These are phyloP conservation scores for Panicum miliaceum DNA, from an alignment of 176 grass and related monocot genomes.

Conservation along the genomic window DNA sequence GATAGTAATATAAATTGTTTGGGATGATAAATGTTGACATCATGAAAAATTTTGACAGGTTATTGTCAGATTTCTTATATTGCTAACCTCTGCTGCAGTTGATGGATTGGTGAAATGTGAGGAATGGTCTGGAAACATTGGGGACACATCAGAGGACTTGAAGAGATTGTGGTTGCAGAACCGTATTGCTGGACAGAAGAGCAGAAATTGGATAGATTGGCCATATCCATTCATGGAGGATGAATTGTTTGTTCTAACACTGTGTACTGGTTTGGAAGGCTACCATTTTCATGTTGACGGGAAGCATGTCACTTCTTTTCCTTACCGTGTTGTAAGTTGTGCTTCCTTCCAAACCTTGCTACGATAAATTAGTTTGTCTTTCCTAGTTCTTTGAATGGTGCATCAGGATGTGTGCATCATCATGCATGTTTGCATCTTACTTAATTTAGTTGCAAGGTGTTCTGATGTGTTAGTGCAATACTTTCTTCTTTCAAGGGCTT, in stretches of 20 bases:
- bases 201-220: constrained; percentile 52
- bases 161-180: constrained; percentile 49
- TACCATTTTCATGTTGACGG: constrained; percentile 74
- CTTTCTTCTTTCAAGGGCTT: constrained; percentile 62
- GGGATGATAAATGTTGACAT: constrained; percentile 2
- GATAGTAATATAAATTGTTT: not conserved
- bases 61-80: constrained; percentile 33
- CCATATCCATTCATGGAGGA: constrained; percentile 68
- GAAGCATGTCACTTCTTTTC: constrained; percentile 81
- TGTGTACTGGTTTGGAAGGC: constrained; percentile 69
- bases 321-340: constrained; percentile 63
- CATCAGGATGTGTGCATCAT: not conserved
- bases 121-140: constrained; percentile 54
- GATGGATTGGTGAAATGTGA: constrained; percentile 80
- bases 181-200: constrained; percentile 40
- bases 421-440: not conserved
- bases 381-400: not conserved
- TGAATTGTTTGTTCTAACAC: constrained; percentile 73
- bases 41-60: not conserved
- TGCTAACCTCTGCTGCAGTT: constrained; percentile 49
- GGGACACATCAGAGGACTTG: constrained; percentile 33
- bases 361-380: not conserved
- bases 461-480: constrained; percentile 19
- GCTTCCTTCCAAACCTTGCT: constrained; percentile 26
- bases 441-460: constrained; percentile 1